These are phyloP conservation scores for Rhodotorula kratochvilovae DNA, from an alignment of 768 basidiomycete genomes.

Conservation along the genomic window DNA sequence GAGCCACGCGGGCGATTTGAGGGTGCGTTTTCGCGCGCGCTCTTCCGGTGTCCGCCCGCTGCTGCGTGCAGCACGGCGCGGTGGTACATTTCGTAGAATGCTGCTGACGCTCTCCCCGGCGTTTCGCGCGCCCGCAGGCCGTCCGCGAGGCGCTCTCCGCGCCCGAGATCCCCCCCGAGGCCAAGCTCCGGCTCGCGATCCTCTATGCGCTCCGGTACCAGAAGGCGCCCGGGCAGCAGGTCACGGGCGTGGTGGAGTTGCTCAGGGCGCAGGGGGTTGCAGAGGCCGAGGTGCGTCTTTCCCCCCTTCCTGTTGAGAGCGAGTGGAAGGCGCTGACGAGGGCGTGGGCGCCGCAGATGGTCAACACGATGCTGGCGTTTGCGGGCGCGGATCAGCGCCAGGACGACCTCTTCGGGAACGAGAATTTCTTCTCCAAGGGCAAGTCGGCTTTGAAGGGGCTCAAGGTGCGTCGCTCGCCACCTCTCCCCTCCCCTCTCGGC, in stretches of 20 bases:
- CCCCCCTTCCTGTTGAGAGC: too few species aligned
- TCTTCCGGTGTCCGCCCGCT: too few species aligned
- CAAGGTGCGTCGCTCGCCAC: constrained; percentile 57
- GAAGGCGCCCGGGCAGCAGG: constrained; percentile 75
- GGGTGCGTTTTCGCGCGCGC: constrained; percentile 53
- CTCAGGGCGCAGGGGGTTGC: constrained; percentile 49
- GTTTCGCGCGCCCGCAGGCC: constrained; percentile 54
- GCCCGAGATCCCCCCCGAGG: constrained; percentile 62
- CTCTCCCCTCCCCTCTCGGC: too few species aligned
- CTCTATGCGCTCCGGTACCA: constrained; percentile 92
- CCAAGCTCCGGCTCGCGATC: constrained; percentile 85
- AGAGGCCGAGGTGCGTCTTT: constrained; percentile 38
- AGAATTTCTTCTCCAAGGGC: constrained; percentile 87
- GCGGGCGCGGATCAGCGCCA: constrained; percentile 94
- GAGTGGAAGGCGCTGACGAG: not conserved
- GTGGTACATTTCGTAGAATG: too few species aligned
- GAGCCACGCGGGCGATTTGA: constrained; percentile 70
- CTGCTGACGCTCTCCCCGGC: too few species aligned
- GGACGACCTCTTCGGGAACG: constrained; percentile 93
- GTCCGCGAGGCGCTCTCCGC: constrained; percentile 75
- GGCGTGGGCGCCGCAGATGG: constrained; percentile 56
- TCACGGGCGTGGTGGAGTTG: constrained; percentile 56
- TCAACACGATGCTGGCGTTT: constrained; percentile 85
- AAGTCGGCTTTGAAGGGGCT: constrained; percentile 91
- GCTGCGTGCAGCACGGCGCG: too few species aligned